phyloP scores from a whole-genome alignment of 106 monocot species.

The Apostasia ramifera region DNA sequence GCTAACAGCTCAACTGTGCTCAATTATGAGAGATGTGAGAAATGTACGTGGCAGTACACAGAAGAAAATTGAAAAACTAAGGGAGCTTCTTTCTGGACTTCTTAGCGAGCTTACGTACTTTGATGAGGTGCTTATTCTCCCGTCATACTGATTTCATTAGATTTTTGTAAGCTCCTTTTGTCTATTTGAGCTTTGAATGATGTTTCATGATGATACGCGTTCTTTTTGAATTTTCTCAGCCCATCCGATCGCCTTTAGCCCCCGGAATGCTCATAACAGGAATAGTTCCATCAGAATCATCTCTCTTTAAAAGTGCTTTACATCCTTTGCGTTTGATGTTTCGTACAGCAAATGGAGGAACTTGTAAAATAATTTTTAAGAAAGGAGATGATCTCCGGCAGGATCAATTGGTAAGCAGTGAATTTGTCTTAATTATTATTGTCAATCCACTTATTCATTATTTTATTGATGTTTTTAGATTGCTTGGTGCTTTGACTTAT shows the following conservation, averaged over 20 bases:
- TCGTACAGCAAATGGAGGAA: constrained; percentile 66
- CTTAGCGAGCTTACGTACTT: constrained; percentile 94
- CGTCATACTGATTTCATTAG: neutral
- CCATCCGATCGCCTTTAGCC: constrained; percentile 83
- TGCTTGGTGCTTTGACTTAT: too few relatives aligned
- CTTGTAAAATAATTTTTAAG: constrained; percentile 87
- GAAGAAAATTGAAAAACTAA: constrained; percentile 93
- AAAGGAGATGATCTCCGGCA: constrained; percentile 98
- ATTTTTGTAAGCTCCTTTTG: neutral
- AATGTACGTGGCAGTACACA: constrained; percentile 84
- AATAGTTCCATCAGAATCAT: constrained; percentile 82
- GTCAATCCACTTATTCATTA: too few relatives aligned
- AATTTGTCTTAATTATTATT: neutral
- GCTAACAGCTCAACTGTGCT: constrained; percentile 79
- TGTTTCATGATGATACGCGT: neutral
- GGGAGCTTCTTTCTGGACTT: constrained; percentile 79
- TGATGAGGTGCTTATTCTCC: constrained; percentile 66
- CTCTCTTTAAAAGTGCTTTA: constrained; percentile 91
- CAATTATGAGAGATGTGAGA: constrained; percentile 90
- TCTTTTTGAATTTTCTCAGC: constrained; percentile 38
- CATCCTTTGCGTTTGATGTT: constrained; percentile 85
- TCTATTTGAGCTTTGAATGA: neutral
- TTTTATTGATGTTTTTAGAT: too few relatives aligned
- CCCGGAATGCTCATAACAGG: constrained; percentile 81
- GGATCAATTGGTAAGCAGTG: constrained; percentile 74